These are phyloP conservation scores for Mucor plumbeus DNA, from an alignment of 371 early-diverging fungal genomes.

Conservation along the genomic window DNA sequence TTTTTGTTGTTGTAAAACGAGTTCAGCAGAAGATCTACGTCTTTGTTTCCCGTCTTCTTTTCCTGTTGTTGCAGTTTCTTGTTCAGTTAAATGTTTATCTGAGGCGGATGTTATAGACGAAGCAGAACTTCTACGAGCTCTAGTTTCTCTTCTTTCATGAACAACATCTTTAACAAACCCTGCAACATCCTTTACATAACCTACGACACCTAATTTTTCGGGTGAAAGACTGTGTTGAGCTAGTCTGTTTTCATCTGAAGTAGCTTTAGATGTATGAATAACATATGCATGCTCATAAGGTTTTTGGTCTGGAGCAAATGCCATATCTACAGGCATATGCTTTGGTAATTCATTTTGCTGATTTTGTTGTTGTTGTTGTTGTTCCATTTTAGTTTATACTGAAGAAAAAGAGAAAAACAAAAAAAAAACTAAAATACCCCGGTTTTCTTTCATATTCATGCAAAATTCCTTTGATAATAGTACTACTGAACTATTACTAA, in stretches of 20 bases:
- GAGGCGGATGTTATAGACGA: conserved; percentile 5
- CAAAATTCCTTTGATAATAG: background rate
- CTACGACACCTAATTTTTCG: conserved; percentile 51
- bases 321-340: conserved; percentile 48
- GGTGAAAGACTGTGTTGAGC: conserved; percentile 50
- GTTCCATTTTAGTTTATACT: background rate
- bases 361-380: background rate
- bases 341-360: conserved; percentile 21
- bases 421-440: conserved; percentile 1
- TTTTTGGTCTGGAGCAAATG: conserved; percentile 40
- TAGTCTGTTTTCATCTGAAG: conserved; percentile 20
- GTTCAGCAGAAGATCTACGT: conserved; percentile 20
- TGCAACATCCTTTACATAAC: conserved; percentile 56
- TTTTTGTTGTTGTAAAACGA: conserved; percentile 1
- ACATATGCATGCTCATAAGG: conserved; percentile 39
- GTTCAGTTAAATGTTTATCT: background rate
- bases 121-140: conserved; percentile 26
- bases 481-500: background rate
- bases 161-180: conserved; percentile 52
- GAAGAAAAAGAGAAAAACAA: background rate
- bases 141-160: conserved; percentile 29
- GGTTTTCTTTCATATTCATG: background rate
- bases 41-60: conserved; percentile 8
- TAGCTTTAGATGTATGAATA: conserved; percentile 17
- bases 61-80: conserved; percentile 3